Evolutionary conservation across 2,329 filamentous ascomycete species (phyloP).

Genomic region (Dactylellina sp.): DNA sequence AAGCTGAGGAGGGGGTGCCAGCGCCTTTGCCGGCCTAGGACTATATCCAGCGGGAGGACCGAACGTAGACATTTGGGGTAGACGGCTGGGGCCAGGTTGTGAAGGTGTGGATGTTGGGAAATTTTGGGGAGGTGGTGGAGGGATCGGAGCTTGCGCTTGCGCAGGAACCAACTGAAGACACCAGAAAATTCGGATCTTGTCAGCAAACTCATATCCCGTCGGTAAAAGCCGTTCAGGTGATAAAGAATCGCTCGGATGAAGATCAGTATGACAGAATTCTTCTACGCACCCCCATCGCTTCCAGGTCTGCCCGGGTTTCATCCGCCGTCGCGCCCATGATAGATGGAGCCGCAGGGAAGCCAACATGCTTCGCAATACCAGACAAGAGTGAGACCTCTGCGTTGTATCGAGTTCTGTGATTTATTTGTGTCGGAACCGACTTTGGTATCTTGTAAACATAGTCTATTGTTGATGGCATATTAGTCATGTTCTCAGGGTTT

Average conservation of each 20-base stretch:
- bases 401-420: conserved; percentile 91
- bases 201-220: conserved; percentile 57
- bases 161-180: conserved; percentile 57
- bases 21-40: conserved; percentile 34
- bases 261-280: conserved; percentile 60
- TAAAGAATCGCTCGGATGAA: conserved; percentile 61
- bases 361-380: conserved; percentile 92
- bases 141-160: conserved; percentile 41
- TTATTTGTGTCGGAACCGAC: conserved; percentile 79
- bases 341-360: conserved; percentile 93
- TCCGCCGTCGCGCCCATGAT: conserved; percentile 77
- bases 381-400: conserved; percentile 91
- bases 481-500: conserved; percentile 15
- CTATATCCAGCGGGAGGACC: conserved; percentile 49
- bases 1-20: conserved; percentile 46
- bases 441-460: conserved; percentile 85
- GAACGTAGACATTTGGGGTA: conserved; percentile 52
- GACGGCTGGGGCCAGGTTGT: conserved; percentile 41
- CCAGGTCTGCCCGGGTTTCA: conserved; percentile 87
- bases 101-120: conserved; percentile 44
- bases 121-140: conserved; percentile 36
- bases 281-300: conserved; percentile 83
- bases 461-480: conserved; percentile 76
- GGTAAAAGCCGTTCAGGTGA: conserved; percentile 50
- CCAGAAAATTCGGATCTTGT: conserved; percentile 54